Evolutionary conservation across 306 rosid genomes (phyloP), one percentile per base, ranked within the genome.

Genomic region (Cucurbita maxima): DNA sequence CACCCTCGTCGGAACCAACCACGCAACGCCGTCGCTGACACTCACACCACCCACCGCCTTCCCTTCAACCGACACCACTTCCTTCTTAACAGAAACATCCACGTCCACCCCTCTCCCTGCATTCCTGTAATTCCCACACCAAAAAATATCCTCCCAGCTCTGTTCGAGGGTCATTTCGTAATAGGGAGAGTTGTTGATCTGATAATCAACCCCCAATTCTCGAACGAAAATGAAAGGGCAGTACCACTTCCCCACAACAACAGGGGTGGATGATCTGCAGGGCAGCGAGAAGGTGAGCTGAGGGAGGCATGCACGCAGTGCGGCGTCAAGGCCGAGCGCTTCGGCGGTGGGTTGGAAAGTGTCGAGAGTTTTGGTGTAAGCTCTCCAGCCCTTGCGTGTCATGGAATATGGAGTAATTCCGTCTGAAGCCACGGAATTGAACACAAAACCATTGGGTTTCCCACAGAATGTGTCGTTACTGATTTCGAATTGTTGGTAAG

Each of bases 381-480:
- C 18, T 22, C 51, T 72, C 97, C 97, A 92, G 58, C 81, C 55
- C 41, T 72, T 81, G 57, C 40, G 81, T 3, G 82, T 80, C 66
- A 92, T 66, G 53, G 86, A 84, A 0, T 22, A 20, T 51, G 96
- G 94, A 67, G 91, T 83, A 38, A 79, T 52, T 18, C 92, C 90
- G 75, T 87, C 75, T 15, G 44, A 44, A 38, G 81, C 75, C n/a
- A 81, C 79, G 16, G 94, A 82, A 64, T 75, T 84, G 18, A 91
- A 93, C 7, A 83, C 76, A 58, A 84, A 87, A 9, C 87, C 91
- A 10, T 64, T 14, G 79, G 68, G 25, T 75, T 74, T 76, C 61
- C 55, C 80, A 72, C 16, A 9, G 0, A 0, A 43, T 0, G 0
- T 13, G 4, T 51, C 45, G 8, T 75, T 88, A 79, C 44, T 8